These are phyloP conservation scores for Ploettnerulaceae sp. DNA, from an alignment of 2,329 filamentous ascomycete genomes.

Conservation along the genomic window DNA sequence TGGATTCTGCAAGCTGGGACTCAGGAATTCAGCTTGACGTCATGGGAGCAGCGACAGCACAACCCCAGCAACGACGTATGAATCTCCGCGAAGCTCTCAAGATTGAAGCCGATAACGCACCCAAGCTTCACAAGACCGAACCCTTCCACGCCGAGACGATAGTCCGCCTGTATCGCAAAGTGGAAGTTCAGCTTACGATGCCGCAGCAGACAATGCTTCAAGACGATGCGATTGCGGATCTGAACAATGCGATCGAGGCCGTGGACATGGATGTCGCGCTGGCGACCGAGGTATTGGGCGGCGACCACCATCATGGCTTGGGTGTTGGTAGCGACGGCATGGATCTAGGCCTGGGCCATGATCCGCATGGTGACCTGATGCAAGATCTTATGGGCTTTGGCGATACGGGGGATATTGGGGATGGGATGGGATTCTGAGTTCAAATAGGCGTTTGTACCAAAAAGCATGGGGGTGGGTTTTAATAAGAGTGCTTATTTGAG, in stretches of 20 bases:
- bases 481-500: too few relatives aligned
- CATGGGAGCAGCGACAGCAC: constrained; percentile 9
- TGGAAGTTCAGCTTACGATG: constrained; percentile 27
- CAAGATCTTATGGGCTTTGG: constrained; percentile 5
- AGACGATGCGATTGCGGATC: constrained; percentile 13
- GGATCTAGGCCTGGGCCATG: constrained; percentile 5
- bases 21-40: constrained; percentile 11
- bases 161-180: constrained; percentile 31
- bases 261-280: constrained; percentile 13
- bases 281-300: not conserved
- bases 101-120: constrained; percentile 27
- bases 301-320: not conserved
- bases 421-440: constrained; percentile 25
- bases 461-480: too few relatives aligned
- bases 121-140: constrained; percentile 28
- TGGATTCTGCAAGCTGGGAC: constrained; percentile 42
- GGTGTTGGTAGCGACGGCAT: not conserved
- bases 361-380: constrained; percentile 9
- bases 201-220: constrained; percentile 19
- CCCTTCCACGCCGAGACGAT: constrained; percentile 28
- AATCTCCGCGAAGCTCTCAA: constrained; percentile 32
- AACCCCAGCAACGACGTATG: constrained; percentile 27
- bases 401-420: constrained; percentile 8
- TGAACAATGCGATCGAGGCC: constrained; percentile 15
- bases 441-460: too few relatives aligned